Evolutionary conservation across 2,329 filamentous ascomycete species (phyloP), one percentile per base, ranked within the genome.

Genomic region (Cercospora sp.): DNA sequence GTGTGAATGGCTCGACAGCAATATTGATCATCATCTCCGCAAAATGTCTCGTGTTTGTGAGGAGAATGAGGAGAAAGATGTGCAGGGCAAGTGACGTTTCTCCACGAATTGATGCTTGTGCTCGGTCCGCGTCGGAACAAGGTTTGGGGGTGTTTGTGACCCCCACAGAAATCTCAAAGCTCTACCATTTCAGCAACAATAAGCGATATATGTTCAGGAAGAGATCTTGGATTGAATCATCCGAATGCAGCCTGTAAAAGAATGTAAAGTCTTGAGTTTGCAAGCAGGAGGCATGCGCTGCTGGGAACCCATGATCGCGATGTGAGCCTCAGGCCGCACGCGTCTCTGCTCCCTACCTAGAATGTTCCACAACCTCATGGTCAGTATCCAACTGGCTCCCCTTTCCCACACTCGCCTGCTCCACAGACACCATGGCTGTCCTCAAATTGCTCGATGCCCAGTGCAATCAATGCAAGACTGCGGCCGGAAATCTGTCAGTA

Each of bases 41-140:
- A 34, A 53, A 21, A 40, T 32, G 37, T 26, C 26, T 67, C 66
- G 66, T 64, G 18, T 59, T 66, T 28, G 65, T 63, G 59, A 59
- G 60, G 65, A 62, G 60, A 59, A 63, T 24, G 65, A 62, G 49
- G 34, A 43, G 43, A 57, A 30, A 28, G 49, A 43, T 40, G 59
- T 49, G 28, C 34, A 51, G 57, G 18, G 16, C n/a, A 30, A 40
- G 43, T 30, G 45, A 30, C 18, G 45, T 55, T 62, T 62, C 18
- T 63, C 65, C 65, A 58, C 65, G 65, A 67, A 63, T 67, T 49
- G 60, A 32, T 49, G 32, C 55, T 24, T 40, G 60, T 30, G 34
- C 61, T 53, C 66, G 66, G 51, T 51, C 66, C 66, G 61, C 3
- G 28, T 62, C 60, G 60, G 37, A 51, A 8, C n/a, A 6, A 9